These are phyloP conservation scores for Colletotrichum lentis DNA, from an alignment of 2,329 filamentous ascomycete genomes.

Conservation along the genomic window DNA sequence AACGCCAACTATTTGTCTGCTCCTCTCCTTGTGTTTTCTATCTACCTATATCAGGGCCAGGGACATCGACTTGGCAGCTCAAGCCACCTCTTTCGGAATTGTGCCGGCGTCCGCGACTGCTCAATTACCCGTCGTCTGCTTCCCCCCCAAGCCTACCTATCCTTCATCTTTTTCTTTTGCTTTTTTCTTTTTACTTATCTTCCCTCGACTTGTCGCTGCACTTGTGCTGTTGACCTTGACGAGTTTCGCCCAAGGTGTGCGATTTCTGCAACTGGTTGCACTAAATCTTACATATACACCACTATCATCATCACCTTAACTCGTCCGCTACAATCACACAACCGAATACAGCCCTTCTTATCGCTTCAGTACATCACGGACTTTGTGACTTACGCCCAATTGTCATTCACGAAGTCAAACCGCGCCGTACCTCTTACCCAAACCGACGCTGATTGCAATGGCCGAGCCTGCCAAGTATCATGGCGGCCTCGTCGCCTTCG, in stretches of 20 bases:
- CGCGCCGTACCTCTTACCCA: background rate
- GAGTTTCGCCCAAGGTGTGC: slow-evolving; percentile 6
- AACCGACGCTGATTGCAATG: slow-evolving; percentile 18
- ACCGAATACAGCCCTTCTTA: background rate
- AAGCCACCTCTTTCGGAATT: slow-evolving; percentile 28
- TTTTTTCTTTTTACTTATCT: background rate
- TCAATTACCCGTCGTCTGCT: background rate
- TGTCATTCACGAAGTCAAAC: background rate
- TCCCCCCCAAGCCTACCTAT: background rate
- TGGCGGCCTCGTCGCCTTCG: slow-evolving; percentile 67
- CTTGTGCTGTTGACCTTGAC: background rate
- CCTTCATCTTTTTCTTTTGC: slow-evolving; percentile 5
- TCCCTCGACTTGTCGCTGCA: background rate
- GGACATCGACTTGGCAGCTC: slow-evolving; percentile 17
- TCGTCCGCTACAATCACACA: background rate
- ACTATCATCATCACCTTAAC: background rate
- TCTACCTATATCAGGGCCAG: slow-evolving; percentile 21
- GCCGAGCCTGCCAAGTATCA: slow-evolving; percentile 41
- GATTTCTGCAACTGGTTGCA: slow-evolving; percentile 35
- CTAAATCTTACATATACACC: slow-evolving; percentile 6
- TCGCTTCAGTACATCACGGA: background rate
- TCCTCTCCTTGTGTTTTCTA: slow-evolving; percentile 12
- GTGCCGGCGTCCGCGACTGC: slow-evolving; percentile 16
- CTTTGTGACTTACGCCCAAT: background rate
- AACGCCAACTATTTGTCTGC: slow-evolving; percentile 25